phyloP scores from a whole-genome alignment of 2,329 filamentous ascomycete genomes.

The Colletotrichum sp. region DNA sequence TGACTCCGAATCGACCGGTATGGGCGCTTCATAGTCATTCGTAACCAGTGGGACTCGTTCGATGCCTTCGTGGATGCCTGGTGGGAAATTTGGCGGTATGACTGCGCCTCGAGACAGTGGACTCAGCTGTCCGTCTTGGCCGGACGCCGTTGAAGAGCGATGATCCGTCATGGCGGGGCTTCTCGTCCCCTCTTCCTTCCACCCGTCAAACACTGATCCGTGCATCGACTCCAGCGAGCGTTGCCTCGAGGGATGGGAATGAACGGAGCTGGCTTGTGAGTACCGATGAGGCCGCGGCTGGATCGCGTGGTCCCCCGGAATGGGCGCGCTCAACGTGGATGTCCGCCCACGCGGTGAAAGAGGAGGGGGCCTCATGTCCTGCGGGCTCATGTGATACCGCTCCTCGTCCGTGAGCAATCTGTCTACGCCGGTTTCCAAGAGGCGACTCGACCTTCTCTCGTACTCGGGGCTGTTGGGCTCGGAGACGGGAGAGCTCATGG shows the following conservation, averaged over 20 bases:
- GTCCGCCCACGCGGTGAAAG: not conserved
- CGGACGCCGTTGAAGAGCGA: conserved; percentile 18
- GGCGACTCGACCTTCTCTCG: not conserved
- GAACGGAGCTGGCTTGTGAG: conserved; percentile 15
- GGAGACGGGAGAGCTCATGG: conserved; percentile 9
- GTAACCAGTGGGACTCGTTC: not conserved
- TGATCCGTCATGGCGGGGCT: conserved; percentile 24
- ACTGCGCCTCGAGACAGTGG: not conserved
- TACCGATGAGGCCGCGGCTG: not conserved
- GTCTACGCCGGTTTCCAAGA: not conserved
- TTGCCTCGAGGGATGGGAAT: conserved; percentile 29
- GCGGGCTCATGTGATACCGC: conserved; percentile 16
- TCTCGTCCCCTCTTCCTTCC: conserved; percentile 29
- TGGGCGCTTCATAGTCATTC: conserved; percentile 36
- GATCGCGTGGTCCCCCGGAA: conserved; percentile 2
- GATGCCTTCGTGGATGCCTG: conserved; percentile 14
- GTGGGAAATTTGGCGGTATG: conserved; percentile 11
- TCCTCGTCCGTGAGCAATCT: conserved; percentile 4
- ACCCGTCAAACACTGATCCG: conserved; percentile 38
- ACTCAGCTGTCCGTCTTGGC: conserved; percentile 17
- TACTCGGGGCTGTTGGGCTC: conserved; percentile 1
- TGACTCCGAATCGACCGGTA: conserved; percentile 38
- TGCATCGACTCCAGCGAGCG: conserved; percentile 40
- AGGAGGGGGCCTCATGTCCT: not conserved
- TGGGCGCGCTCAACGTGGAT: not conserved